Evolutionary conservation across 352 stramenopile genomes (phyloP).

Genomic region (Globisporangium solare): DNA sequence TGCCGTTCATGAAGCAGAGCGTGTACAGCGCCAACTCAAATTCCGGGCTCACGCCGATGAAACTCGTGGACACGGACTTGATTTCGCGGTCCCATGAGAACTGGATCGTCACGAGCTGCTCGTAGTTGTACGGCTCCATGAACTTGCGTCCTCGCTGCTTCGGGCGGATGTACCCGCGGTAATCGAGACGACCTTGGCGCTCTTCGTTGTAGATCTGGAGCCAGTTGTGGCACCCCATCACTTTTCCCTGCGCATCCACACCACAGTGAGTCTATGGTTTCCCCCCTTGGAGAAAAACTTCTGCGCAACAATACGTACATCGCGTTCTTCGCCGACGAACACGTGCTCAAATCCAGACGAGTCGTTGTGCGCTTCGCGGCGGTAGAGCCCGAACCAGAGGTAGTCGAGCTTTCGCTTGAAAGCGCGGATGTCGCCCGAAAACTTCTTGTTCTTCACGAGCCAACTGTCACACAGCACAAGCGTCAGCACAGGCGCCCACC

Average conservation of each 20-base stretch:
- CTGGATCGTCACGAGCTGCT: constrained; percentile 94
- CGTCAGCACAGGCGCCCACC: not conserved
- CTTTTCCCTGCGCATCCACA: constrained; percentile 50
- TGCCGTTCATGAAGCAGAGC: constrained; percentile 91
- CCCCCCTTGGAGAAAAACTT: no score
- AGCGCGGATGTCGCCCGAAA: constrained; percentile 52
- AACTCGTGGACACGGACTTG: constrained; percentile 90
- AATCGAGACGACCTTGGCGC: constrained; percentile 90
- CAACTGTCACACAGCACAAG: constrained; percentile 28
- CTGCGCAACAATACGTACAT: constrained; percentile 45
- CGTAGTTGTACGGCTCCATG: constrained; percentile 75
- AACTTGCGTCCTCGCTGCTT: constrained; percentile 65
- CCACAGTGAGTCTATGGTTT: no score
- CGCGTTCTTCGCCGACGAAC: constrained; percentile 94
- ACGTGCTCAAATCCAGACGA: constrained; percentile 96
- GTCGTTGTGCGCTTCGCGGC: constrained; percentile 79
- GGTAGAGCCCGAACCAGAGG: constrained; percentile 96
- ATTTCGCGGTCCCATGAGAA: constrained; percentile 88
- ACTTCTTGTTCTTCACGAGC: constrained; percentile 85
- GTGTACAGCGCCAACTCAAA: constrained; percentile 97
- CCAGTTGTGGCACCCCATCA: constrained; percentile 96
- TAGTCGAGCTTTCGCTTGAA: constrained; percentile 92
- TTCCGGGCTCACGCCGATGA: constrained; percentile 93
- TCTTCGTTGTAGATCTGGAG: constrained; percentile 96
- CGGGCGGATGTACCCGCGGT: constrained; percentile 91